phyloP scores from a whole-genome alignment of 2,329 filamentous ascomycete species.

The Bipolaris gigantea region DNA sequence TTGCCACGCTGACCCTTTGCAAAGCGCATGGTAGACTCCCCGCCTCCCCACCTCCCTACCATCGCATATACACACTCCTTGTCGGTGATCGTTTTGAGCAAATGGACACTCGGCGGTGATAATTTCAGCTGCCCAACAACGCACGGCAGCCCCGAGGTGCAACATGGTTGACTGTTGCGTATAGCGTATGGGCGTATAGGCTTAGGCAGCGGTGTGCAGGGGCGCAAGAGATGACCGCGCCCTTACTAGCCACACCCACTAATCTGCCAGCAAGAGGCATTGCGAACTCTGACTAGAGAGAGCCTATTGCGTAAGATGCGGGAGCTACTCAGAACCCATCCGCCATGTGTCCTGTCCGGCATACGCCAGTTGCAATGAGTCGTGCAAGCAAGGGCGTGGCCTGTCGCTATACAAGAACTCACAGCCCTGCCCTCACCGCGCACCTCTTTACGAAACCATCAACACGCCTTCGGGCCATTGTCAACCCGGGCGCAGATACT shows the following conservation, averaged over 20 bases:
- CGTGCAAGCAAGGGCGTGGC: neutral
- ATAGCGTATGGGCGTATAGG: neutral
- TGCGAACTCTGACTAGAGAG: slow-evolving; percentile 5
- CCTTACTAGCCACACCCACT: slow-evolving; percentile 15
- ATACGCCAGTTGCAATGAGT: slow-evolving; percentile 1
- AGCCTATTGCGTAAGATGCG: neutral
- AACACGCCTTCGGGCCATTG: neutral
- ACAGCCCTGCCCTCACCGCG: neutral
- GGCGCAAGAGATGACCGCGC: slow-evolving; percentile 8
- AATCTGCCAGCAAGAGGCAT: slow-evolving; percentile 1
- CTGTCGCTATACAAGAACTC: neutral
- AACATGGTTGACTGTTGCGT: neutral
- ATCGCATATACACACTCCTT: neutral
- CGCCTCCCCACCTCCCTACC: neutral
- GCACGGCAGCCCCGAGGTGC: neutral
- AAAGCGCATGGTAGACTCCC: neutral
- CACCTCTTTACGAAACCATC: neutral
- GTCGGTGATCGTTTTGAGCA: slow-evolving; percentile 2
- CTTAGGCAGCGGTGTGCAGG: slow-evolving; percentile 15
- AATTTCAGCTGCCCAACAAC: neutral
- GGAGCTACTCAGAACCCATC: slow-evolving; percentile 1
- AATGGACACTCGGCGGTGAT: slow-evolving; percentile 1
- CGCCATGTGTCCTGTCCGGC: neutral
- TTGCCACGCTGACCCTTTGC: slow-evolving; percentile 1
- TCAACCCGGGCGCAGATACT: slow-evolving; percentile 6